phyloP scores from a whole-genome alignment of 306 rosid species.

The Crotalaria pallida region DNA sequence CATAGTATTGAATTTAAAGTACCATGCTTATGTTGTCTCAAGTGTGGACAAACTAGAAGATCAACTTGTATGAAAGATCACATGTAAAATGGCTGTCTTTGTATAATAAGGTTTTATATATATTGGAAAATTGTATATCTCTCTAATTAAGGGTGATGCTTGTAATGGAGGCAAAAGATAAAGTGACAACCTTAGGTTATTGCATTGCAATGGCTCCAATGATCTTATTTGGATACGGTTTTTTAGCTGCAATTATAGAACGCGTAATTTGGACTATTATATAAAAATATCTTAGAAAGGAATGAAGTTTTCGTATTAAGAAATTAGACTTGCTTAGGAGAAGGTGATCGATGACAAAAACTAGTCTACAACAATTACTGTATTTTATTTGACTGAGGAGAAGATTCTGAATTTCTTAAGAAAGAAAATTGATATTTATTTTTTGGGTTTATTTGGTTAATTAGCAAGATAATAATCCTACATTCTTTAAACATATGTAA shows the following conservation, averaged over 20 bases:
- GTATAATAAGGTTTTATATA: conserved; percentile 2
- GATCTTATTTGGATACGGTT: neutral
- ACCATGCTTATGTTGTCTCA: conserved; percentile 18
- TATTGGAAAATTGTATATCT: conserved; percentile 1
- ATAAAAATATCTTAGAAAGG: neutral
- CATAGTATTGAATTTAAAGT: conserved; percentile 19
- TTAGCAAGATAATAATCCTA: too few species aligned
- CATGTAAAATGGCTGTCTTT: conserved; percentile 4
- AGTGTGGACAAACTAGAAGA: conserved; percentile 25
- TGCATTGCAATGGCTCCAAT: neutral
- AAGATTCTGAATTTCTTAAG: neutral
- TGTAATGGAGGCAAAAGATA: conserved; percentile 11
- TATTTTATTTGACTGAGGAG: neutral
- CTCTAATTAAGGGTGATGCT: neutral
- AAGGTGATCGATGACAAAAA: neutral
- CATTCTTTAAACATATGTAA: too few species aligned
- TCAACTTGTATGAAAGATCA: conserved; percentile 20
- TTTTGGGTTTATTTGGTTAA: too few species aligned
- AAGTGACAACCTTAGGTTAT: conserved; percentile 7
- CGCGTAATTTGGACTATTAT: neutral
- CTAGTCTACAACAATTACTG: neutral
- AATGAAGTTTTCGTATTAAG: neutral
- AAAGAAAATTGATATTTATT: neutral
- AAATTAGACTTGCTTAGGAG: neutral
- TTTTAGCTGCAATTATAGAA: neutral